Evolutionary conservation across 2,329 filamentous ascomycete species (phyloP), one percentile per base, ranked within the genome.

Genomic region (Dissoconium aciculare): DNA sequence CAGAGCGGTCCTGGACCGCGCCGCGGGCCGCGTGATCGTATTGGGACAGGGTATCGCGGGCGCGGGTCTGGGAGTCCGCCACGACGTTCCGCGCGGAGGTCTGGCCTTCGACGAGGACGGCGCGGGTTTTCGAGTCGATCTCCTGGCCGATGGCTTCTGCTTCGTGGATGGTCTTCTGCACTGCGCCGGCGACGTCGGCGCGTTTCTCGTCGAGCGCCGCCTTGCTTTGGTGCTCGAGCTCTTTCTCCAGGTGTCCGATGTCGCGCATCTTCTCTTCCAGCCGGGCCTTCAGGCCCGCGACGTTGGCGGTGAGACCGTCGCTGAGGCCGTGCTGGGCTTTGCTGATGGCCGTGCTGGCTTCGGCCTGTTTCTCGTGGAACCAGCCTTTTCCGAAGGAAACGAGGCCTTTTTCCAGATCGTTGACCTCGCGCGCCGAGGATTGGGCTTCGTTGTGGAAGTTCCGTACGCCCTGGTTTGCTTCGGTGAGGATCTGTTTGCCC

Each of bases 221-320:
- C 5, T 27, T 31, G 9, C 40, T 38, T 27, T 34, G 30, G 5
- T 33, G 21, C 19, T 39, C 40, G 8, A 42, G 38, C 17, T 40
- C 40, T 12, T 42, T 40, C 36, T 42, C 36, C 40, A 39, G 33
- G 12, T 37, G 33, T 11, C 35, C 35, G 12, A 42, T 27, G 10
- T 40, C 40, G 11, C 39, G 37, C n/a, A 40, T 19, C 26, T 36
- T 40, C 4, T 41, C 31, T 19, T 40, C 40, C 3, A 40, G 26
- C 17, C 34, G 35, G 3, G 36, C 32, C 26, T 40, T 39, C 12
- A 42, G 27, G 8, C 34, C 33, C 11, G 30, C 15, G 2, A 34
- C 17, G 15, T 41, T 33, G n/a, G 36, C 30, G 26, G 40, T 35
- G 5, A 42, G 17, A 11, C 31, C 19, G 19, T 23, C 19, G 19